Base-by-base conservation (phyloP, 768 basidiomycete species). In the Suillus decipiens region DNA sequence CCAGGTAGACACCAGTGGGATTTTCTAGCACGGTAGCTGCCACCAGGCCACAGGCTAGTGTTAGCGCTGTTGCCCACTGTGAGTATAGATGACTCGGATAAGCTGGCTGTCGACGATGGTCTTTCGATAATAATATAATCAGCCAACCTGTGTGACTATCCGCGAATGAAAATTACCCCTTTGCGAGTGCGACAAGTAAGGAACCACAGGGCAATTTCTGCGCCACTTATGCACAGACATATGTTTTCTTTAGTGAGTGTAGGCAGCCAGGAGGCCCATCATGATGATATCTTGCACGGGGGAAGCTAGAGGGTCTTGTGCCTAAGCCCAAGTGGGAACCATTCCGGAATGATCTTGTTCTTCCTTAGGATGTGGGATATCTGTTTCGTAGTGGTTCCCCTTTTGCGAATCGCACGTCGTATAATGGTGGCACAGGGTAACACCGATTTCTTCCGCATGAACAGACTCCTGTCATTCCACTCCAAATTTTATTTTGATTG, bases 361-460 rank as follows among this genome's bases (percentile, higher is more conserved):
- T 56, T 37, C 7, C 22, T 9, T 56, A 11, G 22, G 37, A 41
- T 57, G 56, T 57, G 56, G 37, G 51, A 53, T 53, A 53, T 53
- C 51, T 34, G 33, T 53, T 19, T n/a, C 19, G n/a, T 33, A 15
- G 55, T 55, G n/a, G 34, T 24, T 56, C 55, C 37, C 19, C 24
- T 28, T 39, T 56, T 39, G 37, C 9, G 11, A 39, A 24, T 56
- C 55, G 55, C 55, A 56, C 55, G 55, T 56, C 3, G 55, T 39
- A 22, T 14, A 10, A 22, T 56, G 55, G 36, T 17, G 15, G 50
- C 50, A 51, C 50, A 51, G 31, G 31, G 24, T 28, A 56, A 15
- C 24, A 17, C 55, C 24, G 50, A 33, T 39, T 56, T 9, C 37
- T 39, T 56, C 24, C 37, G 24, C 22, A 28, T 6, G 22, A 39